phyloP scores from a whole-genome alignment of 169 alveolate genomes.

The Eimeria tenella region DNA sequence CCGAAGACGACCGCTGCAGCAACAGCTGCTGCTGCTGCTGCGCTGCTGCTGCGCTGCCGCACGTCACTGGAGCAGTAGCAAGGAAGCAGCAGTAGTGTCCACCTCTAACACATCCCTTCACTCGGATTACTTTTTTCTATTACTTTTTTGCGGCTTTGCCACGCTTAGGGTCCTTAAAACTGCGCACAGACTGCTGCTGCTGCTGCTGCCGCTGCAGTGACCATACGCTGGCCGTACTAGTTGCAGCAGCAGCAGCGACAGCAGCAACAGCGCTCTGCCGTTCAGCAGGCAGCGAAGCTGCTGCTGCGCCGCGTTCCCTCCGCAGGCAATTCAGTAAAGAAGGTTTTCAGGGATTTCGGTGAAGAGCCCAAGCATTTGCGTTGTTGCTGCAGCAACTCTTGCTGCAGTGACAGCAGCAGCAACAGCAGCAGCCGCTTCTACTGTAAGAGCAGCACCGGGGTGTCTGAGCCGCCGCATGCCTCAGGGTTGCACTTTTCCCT shows the following conservation, averaged over 20 bases:
- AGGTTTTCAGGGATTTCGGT: neutral
- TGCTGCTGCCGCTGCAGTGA: constrained; percentile 44
- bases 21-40: constrained; percentile 2
- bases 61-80: neutral
- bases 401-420: no score
- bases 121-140: neutral
- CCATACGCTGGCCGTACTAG: neutral
- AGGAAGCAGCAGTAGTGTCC: neutral
- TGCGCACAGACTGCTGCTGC: neutral
- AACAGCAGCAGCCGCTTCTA: no score
- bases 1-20: neutral
- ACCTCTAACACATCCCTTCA: neutral
- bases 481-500: neutral
- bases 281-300: neutral
- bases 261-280: constrained; percentile 15
- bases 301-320: neutral
- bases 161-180: neutral
- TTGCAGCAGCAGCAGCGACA: constrained; percentile 38
- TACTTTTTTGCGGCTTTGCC: neutral
- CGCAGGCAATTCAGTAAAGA: neutral
- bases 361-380: neutral
- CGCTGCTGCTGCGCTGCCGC: constrained; percentile 5
- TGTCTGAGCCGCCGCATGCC: neutral
- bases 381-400: neutral
- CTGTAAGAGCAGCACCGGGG: neutral